Conservation (phyloP, 371 early-diverging fungal genomes). For the Modicella reniformis region DNA sequence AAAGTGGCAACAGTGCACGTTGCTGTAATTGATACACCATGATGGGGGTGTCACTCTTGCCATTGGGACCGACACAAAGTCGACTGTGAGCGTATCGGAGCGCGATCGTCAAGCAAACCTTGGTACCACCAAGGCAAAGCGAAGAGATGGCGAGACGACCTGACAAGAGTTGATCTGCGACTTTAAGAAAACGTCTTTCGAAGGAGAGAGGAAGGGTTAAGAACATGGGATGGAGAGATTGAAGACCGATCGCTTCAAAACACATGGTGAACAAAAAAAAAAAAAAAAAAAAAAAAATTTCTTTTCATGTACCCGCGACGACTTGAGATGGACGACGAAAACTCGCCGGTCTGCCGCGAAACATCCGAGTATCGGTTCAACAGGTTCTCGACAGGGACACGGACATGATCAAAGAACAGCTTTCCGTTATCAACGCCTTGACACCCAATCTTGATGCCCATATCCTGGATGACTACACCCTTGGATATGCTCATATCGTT, state of each 20-base stretch:
- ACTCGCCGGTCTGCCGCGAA: conserved; percentile 57
- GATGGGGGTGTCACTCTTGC: conserved; percentile 75
- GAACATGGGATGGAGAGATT: too few species aligned
- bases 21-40: conserved; percentile 77
- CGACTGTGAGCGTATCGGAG: conserved; percentile 75
- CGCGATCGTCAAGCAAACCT: conserved; percentile 65
- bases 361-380: conserved; percentile 75
- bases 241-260: not conserved
- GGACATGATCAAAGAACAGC: conserved; percentile 56
- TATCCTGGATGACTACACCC: conserved; percentile 73
- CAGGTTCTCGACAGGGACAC: conserved; percentile 70
- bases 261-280: not conserved
- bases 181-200: conserved; percentile 73
- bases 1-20: conserved; percentile 72
- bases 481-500: conserved; percentile 53
- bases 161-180: conserved; percentile 77
- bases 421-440: conserved; percentile 73
- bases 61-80: conserved; percentile 73
- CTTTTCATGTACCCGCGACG: conserved; percentile 57
- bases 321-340: conserved; percentile 58
- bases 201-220: too few species aligned
- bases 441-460: conserved; percentile 68
- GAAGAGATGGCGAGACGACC: conserved; percentile 77
- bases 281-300: not conserved
- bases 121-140: conserved; percentile 71